Base-by-base conservation (phyloP, 495 filamentous ascomycete genomes). In the Neurospora pannonica region DNA sequence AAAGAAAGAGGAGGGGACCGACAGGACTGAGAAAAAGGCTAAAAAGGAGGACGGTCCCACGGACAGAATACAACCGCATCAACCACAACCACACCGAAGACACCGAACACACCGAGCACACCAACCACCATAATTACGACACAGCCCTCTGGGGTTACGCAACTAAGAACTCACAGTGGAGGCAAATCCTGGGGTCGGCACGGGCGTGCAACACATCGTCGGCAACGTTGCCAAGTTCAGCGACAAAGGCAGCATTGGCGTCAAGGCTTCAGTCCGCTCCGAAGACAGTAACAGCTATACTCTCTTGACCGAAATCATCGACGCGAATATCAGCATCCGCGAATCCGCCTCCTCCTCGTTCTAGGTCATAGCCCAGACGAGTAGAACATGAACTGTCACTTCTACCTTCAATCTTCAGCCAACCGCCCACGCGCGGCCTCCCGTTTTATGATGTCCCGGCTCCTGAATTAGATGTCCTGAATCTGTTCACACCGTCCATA, bases 281-380 rank as follows among this genome's bases (percentile, higher is more conserved):
- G 77, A 85, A 36, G 81, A 86, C 38, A 82, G 85, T 0, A 75
- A 78, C 9, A 76, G 74, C 15, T 90, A 82, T 75, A 78, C 75
- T 0, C 79, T 91, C 24, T 79, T 86, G 36, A 88, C 88, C 5
- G 89, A 92, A 76, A 89, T 96, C 13, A 85, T 88, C 75, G 93
- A 95, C 77, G 93, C 90, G 10, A 93, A 93, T 15, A 92, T 92
- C 9, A 93, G 93, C 21, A 90, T 95, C 70, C 87, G 90, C 0
- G 83, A 88, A 13, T 75, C 85, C 46, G 83, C 90, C 4, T 88
- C 91, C 11, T 82, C 89, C 54, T 86, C 86, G 69, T 88, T 96
- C 17, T 96, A 13, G n/a, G 46, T 11, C n/a, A 46, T 21, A 46
- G 19, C 19, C 43, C 43, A 46, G 43, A 46, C 43, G 43, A 46